phyloP scores from a whole-genome alignment of 805 yeast genomes.

The Vanderwaltozyma yarrowii region DNA sequence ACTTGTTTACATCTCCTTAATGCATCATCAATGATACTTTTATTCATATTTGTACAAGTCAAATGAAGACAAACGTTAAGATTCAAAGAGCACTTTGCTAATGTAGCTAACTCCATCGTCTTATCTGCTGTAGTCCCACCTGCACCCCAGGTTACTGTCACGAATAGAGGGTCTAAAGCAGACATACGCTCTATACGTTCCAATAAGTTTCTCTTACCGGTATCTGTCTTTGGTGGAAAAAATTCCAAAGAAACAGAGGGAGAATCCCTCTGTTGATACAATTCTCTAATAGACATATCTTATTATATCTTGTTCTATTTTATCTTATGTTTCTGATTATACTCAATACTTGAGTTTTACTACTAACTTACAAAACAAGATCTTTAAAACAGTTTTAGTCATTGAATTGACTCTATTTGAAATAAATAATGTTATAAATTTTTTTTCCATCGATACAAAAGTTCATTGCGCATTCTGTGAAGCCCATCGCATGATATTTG shows the following conservation, averaged over 20 bases:
- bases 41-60: constrained; percentile 91
- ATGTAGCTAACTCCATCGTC: constrained; percentile 71
- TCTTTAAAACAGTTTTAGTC: too few relatives aligned
- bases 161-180: constrained; percentile 76
- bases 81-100: constrained; percentile 64
- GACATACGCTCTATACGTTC: constrained; percentile 87
- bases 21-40: constrained; percentile 67
- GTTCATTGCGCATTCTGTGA: too few relatives aligned
- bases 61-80: constrained; percentile 90
- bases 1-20: constrained; percentile 54
- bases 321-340: background rate
- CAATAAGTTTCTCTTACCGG: constrained; percentile 72
- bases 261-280: constrained; percentile 39
- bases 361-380: too few relatives aligned
- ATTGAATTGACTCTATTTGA: too few relatives aligned
- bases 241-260: constrained; percentile 82
- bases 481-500: too few relatives aligned
- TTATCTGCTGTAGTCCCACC: constrained; percentile 90
- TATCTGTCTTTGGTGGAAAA: constrained; percentile 93
- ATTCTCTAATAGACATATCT: constrained; percentile 32
- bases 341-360: background rate
- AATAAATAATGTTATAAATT: too few relatives aligned
- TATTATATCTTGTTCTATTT: background rate
- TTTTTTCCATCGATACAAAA: too few relatives aligned
- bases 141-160: constrained; percentile 98